Base-by-base conservation (phyloP, 116 monocot species). In the Posidonia oceanica region DNA sequence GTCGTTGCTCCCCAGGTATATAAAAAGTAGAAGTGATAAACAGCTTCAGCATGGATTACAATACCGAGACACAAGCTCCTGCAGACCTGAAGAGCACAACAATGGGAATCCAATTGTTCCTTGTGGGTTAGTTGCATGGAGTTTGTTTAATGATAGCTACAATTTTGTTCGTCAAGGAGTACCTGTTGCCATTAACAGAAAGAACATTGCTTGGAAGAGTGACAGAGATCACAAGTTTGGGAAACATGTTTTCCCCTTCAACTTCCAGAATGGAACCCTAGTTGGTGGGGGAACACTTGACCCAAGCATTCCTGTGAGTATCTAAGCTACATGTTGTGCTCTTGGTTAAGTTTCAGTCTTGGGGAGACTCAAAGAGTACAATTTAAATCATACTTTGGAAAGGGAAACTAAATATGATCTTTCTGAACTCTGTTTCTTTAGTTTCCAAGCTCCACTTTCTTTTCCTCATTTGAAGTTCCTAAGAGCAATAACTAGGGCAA, bases 91-190 rank as follows among this genome's bases (percentile, higher is more conserved):
- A 67, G 83, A 88, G 39, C 52, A 42, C 2, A 75, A 61, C 75
- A 82, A 88, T 70, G 84, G 88, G 55, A 71, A 79, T 55, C 86
- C 95, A 69, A 83, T 96, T 58, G 80, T 95, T 54, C 95, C 95
- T 48, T 96, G 95, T 75, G 95, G 95, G 18, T 80, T 96, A 61
- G 86, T 96, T 52, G 84, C 95, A n/a, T 96, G 95, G 95, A 91
- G 91, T 67, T 81, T 96, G 63, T 96, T 96, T 78, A 96, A 96
- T 71, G 91, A 96, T 76, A 83, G 83, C 1, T 96, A 83, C 53
- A 69, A 41, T 58, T 96, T 96, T 76, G 63, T 68, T 38, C 75
- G 70, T 51, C 73, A 71, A 29, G 63, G 55, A 38, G 60, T 40
- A 60, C 63, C 63, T 16, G 16, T 91, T 54, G 76, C 75, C 51